phyloP scores from a whole-genome alignment of 768 basidiomycete species.

The Trichaptum fuscoviolaceum region DNA sequence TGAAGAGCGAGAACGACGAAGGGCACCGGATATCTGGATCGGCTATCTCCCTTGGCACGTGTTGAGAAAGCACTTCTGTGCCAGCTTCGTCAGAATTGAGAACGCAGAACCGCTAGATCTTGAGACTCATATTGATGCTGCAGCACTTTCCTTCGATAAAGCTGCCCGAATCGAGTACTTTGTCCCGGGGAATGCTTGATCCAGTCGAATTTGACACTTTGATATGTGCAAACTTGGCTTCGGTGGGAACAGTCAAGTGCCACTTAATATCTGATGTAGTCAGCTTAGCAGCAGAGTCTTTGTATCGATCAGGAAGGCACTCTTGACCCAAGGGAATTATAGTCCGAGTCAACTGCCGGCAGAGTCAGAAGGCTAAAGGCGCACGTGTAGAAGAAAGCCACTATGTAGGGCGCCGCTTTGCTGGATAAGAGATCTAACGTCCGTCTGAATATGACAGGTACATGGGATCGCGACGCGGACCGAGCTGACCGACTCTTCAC shows the following conservation, averaged over 20 bases:
- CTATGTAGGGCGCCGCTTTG: neutral
- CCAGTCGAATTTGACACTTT: neutral
- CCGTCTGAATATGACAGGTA: neutral
- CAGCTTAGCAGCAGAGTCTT: neutral
- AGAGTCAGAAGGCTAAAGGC: neutral
- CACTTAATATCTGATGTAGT: neutral
- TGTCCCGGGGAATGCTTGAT: neutral
- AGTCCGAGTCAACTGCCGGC: neutral
- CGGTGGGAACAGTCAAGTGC: neutral
- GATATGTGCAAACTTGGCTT: neutral
- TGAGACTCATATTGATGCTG: neutral
- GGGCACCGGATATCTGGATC: neutral
- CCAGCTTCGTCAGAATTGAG: neutral
- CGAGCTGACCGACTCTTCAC: neutral
- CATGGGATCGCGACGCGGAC: neutral
- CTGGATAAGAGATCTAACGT: neutral
- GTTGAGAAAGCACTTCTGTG: neutral
- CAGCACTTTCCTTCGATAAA: neutral
- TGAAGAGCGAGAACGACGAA: neutral
- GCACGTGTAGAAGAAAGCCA: neutral
- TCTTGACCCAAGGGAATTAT: neutral
- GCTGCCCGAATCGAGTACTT: neutral
- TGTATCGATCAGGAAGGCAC: neutral
- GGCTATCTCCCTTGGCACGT: neutral
- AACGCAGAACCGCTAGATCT: neutral